Base-by-base conservation (phyloP, 768 basidiomycete genomes). In the Ramaria sp. region DNA sequence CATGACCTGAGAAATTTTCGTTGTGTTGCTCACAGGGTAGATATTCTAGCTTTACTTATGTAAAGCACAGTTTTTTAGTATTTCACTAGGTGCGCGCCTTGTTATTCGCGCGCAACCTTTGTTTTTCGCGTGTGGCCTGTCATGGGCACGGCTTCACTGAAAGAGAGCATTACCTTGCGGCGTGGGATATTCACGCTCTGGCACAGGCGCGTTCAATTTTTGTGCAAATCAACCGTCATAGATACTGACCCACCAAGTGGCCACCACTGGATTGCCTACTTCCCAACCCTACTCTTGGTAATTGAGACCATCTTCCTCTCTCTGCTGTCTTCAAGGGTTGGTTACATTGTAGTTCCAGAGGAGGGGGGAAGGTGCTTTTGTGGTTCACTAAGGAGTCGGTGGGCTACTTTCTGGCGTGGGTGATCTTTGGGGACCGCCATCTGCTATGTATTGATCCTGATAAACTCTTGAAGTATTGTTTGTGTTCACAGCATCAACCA, bases 401-500 rank as follows among this genome's bases (percentile, higher is more conserved):
- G 5, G 51, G 70, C 7, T 72, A 71, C 53, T 72, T 71, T 51
- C 51, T 67, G 27, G 58, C 63, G 72, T 72, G 46, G 53, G 71
- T 67, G 5, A 4, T 20, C n/a, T n/a, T n/a, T n/a, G n/a, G n/a
- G n/a, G 19, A 24, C 7, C 7, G 5, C n/a, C 6, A 34, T 34
- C 27, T 4, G 45, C 11, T 11, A 11, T 34, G 33, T 5, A 5
- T n/a, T n/a, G 11, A 11, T 11, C 33, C 33, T 34, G 33, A 34
- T 11, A 34, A 11, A 34, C 20, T 27, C 27, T 27, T 20, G 15
- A 17, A 72, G 71, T 1, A 71, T 72, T n/a, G 67, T 70, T 38
- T 65, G 66, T 60, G 61, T 70, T 41, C 70, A 69, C 52, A 57
- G 68, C 22, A 62, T 60, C n/a, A 72, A 72, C 59, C 53, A 68